Evolutionary conservation across 129 eudicot species (phyloP), one percentile per base, ranked within the genome.

Genomic region (Deinandra increscens): DNA sequence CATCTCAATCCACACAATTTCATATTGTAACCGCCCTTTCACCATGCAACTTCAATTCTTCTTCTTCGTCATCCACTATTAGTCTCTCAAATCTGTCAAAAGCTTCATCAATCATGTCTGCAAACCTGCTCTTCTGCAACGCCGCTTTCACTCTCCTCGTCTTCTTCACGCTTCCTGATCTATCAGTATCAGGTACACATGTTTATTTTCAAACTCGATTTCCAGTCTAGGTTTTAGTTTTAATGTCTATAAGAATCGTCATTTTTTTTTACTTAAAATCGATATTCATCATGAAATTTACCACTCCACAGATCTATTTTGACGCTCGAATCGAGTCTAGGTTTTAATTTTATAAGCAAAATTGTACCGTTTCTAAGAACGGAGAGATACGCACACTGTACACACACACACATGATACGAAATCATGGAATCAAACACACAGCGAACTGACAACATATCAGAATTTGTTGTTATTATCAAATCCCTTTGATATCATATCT

Each of bases 111-210:
- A 3, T 4, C 44, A 69, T 61, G 59, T 26, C 46, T 77, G 14
- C 48, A 39, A 66, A 42, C 26, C 41, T 6, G 59, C 39, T 54
- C 41, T 48, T 26, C 71, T 6, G 64, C 79, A 26, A n/a, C 60
- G 41, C 36, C 60, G 41, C 36, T 38, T 7, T 45, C 61, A 41
- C 48, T 41, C 36, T 75, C 38, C 13, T 77, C 66, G 45, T 33
- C 53, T 39, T 69, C 71, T 61, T 69, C 46, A 39, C 13, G 46
- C 59, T 54, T 70, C 60, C 71, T 69, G 37, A 50, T 51, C 54
- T 61, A 18, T 62, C 76, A 39, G 26, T 7, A 38, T 69, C 71
- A 50, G 81, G 81, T 77, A 58, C 45, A 22, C 3, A 31, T 7
- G 44, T 22, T 0, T 10, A 7, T 9, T n/a, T n/a, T n/a, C n/a